A percentile compares a stretch with the other conserved stretches of the same genome.
These are phyloP conservation scores for Umbelopsis sp. DNA, from an alignment of 192 early-diverging fungal genomes.

Conservation along the genomic window DNA sequence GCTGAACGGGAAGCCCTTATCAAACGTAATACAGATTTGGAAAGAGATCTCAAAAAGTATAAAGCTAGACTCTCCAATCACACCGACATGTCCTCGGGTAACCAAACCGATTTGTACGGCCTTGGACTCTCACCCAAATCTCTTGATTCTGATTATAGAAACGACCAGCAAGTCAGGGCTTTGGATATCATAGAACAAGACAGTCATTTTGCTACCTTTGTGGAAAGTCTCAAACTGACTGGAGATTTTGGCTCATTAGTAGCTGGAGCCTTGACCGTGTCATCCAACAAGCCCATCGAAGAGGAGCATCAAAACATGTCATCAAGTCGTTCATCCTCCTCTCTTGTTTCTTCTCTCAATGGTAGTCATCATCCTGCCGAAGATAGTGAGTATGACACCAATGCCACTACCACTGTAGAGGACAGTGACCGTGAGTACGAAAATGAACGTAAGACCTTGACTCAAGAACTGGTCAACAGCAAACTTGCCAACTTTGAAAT, in stretches of 20 bases:
- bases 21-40: constrained; percentile 40
- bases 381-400: constrained; percentile 12
- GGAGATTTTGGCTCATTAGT: constrained; percentile 39
- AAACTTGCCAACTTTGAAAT: constrained; percentile 47
- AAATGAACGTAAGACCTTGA: constrained; percentile 14
- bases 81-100: background rate
- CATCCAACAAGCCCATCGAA: background rate
- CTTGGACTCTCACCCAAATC: constrained; percentile 7
- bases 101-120: constrained; percentile 2
- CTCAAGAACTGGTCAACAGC: constrained; percentile 36
- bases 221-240: constrained; percentile 23
- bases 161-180: background rate
- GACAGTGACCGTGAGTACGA: background rate
- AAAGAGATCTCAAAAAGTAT: constrained; percentile 49
- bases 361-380: constrained; percentile 4
- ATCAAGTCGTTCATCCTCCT: constrained; percentile 4
- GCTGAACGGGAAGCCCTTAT: constrained; percentile 56
- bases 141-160: background rate
- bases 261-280: constrained; percentile 31
- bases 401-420: background rate
- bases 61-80: constrained; percentile 34
- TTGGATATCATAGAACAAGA: constrained; percentile 19
- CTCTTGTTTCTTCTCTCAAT: background rate
- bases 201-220: constrained; percentile 30
- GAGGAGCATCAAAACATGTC: background rate